Percentiles rank a stretch among this genome's conserved stretches.
phyloP scores from a whole-genome alignment of 2,329 filamentous ascomycete species.

The Aspergillus sojae region DNA sequence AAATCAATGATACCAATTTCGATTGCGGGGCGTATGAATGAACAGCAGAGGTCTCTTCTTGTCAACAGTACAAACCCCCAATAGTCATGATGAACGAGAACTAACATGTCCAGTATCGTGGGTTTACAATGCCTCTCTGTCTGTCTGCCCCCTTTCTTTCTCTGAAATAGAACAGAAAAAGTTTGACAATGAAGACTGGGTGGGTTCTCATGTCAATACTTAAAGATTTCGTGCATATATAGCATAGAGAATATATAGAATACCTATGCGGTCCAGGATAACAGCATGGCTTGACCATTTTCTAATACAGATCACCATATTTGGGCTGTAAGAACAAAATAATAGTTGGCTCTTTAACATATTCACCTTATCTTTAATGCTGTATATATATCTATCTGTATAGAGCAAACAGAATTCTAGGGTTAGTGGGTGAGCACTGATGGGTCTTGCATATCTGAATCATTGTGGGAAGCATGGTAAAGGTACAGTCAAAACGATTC shows the following conservation, averaged over 20 bases:
- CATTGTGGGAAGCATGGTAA: too few relatives aligned
- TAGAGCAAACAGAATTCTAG: too few relatives aligned
- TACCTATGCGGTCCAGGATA: not conserved
- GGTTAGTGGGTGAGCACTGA: too few relatives aligned
- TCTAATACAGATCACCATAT: not conserved
- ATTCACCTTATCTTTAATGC: too few relatives aligned
- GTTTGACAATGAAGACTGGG: not conserved
- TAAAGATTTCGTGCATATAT: conserved; percentile 1
- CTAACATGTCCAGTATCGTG: not conserved
- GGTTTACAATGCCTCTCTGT: not conserved
- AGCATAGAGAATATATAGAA: not conserved
- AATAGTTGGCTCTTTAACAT: too few relatives aligned
- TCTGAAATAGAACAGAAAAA: not conserved
- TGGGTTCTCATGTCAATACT: not conserved
- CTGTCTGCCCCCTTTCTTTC: not conserved
- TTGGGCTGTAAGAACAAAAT: not conserved
- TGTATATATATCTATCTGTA: too few relatives aligned
- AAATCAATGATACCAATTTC: not conserved
- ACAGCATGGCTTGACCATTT: not conserved
- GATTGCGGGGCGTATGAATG: not conserved
- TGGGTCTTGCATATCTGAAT: too few relatives aligned
- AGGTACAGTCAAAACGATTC: too few relatives aligned
- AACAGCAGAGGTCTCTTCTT: not conserved
- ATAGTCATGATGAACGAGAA: not conserved
- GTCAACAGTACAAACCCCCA: not conserved